phyloP scores from a whole-genome alignment of 306 rosid genomes.

The Glycine latifolia region DNA sequence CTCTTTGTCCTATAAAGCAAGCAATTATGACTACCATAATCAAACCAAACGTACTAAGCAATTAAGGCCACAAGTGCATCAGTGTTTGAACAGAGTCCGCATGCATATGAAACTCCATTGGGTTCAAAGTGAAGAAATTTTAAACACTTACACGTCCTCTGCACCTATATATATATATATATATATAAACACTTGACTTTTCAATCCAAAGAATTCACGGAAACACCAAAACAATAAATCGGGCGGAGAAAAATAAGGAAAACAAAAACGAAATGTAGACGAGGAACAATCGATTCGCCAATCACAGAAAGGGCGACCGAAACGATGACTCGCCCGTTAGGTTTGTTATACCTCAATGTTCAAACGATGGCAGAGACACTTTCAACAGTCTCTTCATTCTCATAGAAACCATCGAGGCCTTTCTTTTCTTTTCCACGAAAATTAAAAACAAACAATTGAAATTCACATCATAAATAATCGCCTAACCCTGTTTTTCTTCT shows the following conservation, averaged over 20 bases:
- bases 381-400: conserved; percentile 41
- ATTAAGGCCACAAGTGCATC: conserved; percentile 28
- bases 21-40: too few species aligned
- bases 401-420: conserved; percentile 48
- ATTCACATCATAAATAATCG: neutral
- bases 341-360: conserved; percentile 62
- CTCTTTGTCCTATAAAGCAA: too few species aligned
- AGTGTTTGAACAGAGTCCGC: conserved; percentile 18
- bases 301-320: conserved; percentile 65
- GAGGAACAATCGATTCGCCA: conserved; percentile 87
- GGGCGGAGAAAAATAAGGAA: neutral
- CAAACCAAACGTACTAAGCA: too few species aligned
- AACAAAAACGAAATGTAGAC: conserved; percentile 49
- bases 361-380: conserved; percentile 48
- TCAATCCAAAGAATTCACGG: neutral
- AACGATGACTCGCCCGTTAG: conserved; percentile 82
- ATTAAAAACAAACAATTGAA: neutral
- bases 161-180: too few species aligned
- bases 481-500: neutral
- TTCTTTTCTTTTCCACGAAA: neutral
- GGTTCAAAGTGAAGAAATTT: too few species aligned
- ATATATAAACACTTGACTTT: too few species aligned
- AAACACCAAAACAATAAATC: neutral
- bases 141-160: too few species aligned
- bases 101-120: conserved; percentile 17